A percentile compares a stretch with the other conserved stretches of the same genome.
Evolutionary conservation across 495 filamentous ascomycete genomes (phyloP).

Genomic region (Astrocystis sublimbata): DNA sequence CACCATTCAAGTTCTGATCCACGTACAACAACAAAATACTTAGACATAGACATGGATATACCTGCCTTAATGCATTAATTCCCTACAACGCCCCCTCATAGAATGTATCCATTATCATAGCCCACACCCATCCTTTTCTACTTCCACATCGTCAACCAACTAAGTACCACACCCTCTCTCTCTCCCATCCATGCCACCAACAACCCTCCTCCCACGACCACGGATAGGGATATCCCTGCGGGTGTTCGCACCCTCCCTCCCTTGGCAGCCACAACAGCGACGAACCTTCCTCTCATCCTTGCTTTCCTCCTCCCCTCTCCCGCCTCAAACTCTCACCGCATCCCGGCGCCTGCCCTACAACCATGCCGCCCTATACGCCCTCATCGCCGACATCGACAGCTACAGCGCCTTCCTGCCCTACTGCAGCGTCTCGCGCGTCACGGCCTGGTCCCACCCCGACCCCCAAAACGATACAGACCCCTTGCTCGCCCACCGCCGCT

Average conservation of each 20-base stretch:
- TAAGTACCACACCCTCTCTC: neutral
- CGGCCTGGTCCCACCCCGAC: too few species aligned
- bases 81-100: neutral
- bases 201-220: conserved; percentile 6
- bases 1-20: too few species aligned
- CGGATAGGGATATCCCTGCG: neutral
- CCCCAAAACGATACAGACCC: conserved; percentile 41
- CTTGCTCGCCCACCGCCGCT: conserved; percentile 44
- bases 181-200: conserved; percentile 16
- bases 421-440: conserved; percentile 71
- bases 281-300: conserved; percentile 41
- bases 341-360: conserved; percentile 80
- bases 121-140: neutral
- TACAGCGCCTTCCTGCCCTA: conserved; percentile 87
- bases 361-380: conserved; percentile 65
- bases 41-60: conserved; percentile 5
- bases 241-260: neutral
- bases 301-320: conserved; percentile 32
- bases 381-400: conserved; percentile 80
- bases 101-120: conserved; percentile 11
- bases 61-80: neutral
- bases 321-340: conserved; percentile 63
- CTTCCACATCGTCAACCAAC: neutral
- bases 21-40: neutral
- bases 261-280: conserved; percentile 11